phyloP scores from a whole-genome alignment of 192 early-diverging fungal species.

The Powellomyces hirtus region DNA sequence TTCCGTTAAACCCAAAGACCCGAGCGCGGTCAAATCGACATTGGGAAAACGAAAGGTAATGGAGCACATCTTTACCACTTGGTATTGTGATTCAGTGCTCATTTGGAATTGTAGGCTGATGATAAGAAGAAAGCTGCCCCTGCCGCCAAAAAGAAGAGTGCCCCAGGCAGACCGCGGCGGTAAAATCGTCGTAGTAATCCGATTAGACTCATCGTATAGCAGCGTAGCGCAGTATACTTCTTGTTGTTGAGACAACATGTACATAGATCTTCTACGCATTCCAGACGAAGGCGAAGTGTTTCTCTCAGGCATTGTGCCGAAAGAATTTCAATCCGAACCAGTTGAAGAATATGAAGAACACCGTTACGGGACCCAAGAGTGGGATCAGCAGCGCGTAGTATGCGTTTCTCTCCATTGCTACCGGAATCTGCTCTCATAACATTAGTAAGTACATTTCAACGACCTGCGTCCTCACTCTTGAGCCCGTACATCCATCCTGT shows the following conservation, averaged over 20 bases:
- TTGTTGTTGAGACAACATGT: no score
- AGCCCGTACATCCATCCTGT: constrained; percentile 4
- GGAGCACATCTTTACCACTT: no score
- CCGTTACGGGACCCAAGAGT: constrained; percentile 69
- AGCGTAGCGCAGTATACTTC: no score
- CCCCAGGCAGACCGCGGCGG: no score
- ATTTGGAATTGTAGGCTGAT: background rate
- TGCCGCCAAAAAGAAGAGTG: no score
- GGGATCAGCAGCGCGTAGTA: constrained; percentile 86
- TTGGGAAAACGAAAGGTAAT: constrained; percentile 38
- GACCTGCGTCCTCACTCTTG: no score
- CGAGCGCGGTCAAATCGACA: background rate
- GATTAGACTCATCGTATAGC: no score
- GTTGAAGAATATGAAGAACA: constrained; percentile 81
- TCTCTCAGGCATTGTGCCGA: constrained; percentile 72
- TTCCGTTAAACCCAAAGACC: constrained; percentile 54
- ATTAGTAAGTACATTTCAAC: no score
- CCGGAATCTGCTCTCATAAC: constrained; percentile 11
- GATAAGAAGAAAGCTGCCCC: no score
- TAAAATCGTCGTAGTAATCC: no score
- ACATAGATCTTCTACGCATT: no score
- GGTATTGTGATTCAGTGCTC: background rate
- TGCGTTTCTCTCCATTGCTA: constrained; percentile 40
- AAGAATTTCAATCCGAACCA: constrained; percentile 97
- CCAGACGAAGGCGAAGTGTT: no score